Base-by-base conservation (phyloP, 2,329 filamentous ascomycete genomes). In the Cytospora schulzeri region DNA sequence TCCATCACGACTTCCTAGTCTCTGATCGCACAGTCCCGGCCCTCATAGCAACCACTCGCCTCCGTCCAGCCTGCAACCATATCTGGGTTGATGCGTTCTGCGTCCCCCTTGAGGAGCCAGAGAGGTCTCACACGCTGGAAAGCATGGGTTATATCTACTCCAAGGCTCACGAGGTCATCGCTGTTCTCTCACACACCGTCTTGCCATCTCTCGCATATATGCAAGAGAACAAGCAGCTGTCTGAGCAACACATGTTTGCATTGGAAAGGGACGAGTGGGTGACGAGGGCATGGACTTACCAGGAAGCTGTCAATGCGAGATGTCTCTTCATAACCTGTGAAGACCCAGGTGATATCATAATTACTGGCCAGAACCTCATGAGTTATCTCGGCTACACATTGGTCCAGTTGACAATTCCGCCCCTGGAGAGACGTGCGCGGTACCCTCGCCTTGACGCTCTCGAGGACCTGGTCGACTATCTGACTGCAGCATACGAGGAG, bases 71-170 rank as follows among this genome's bases (percentile, higher is more conserved):
- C n/a, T 22, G 14, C 31, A 51, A 48, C 24, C 53, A 56, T 45
- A 56, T 62, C 59, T 62, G 59, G 59, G 55, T 62, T 24, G 59
- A 62, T 28, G 59, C 59, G 17, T 62, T 62, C n/a, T 62, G 59
- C 59, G 59, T 62, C 6, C 59, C 59, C 6, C 29, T 48, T 7
- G 38, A 41, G 45, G 45, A 24, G n/a, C 45, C 45, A 14, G 45
- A 48, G 45, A 48, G 45, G 9, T 24, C n/a, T 14, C 45, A 48
- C n/a, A 62, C 59, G 24, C 59, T 62, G 19, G n/a, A 62, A 33
- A 62, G 59, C 51, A 62, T 55, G 59, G 59, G 59, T 33, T 62
- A 55, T 38, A 62, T 62, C 33, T 62, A 62, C 51, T 62, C 59
- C 29, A 35, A 41, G 33, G 59, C 59, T 0, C 22, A 35, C 29